Base-by-base conservation (phyloP, 345 rosid genomes). In the Citropsis articulata region DNA sequence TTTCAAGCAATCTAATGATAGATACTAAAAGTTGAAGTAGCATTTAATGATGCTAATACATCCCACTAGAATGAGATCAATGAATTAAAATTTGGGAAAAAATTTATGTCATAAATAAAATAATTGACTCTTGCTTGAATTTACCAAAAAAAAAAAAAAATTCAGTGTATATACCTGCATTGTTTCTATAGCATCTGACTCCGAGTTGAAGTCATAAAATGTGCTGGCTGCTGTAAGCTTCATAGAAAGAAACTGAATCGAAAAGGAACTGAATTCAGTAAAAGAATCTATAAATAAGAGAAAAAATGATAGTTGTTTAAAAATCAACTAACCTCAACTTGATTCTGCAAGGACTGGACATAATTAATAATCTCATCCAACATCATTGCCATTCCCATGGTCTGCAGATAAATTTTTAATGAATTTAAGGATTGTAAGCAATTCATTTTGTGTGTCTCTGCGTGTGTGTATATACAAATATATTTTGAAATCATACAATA, bases 301-400 rank as follows among this genome's bases (percentile, higher is more conserved):
- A 69, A 21, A 59, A 16, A 2, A 50, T 53, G 24, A 61, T 30
- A 72, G 7, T 59, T 62, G 2, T 25, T 5, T 22, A 24, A 25
- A n/a, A 36, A 60, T 42, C 16, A 40, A 77, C 83, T 87, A 68
- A 90, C 97, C 93, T 94, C 98, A 55, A 94, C 93, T 79, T 94
- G 97, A 80, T 90, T 89, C 75, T 94, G 94, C 66, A 92, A 84
- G 27, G 97, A 91, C 79, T 87, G 94, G 3, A 94, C 95, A 80
- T 94, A 94, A 70, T 91, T 90, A 65, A 94, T 94, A 7, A 91
- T 94, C 81, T 88, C 97, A 63, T 92, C 98, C 80, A 94, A 59
- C 98, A 92, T 94, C 59, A 91, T 84, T 59, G 98, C 83, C 95
- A 92, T 92, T 27, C 98, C 98, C 98, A 92, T 94, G 6, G 91